phyloP scores from a whole-genome alignment of 1,284 basidiomycete species.

The Lentinula novae-zelandiae region DNA sequence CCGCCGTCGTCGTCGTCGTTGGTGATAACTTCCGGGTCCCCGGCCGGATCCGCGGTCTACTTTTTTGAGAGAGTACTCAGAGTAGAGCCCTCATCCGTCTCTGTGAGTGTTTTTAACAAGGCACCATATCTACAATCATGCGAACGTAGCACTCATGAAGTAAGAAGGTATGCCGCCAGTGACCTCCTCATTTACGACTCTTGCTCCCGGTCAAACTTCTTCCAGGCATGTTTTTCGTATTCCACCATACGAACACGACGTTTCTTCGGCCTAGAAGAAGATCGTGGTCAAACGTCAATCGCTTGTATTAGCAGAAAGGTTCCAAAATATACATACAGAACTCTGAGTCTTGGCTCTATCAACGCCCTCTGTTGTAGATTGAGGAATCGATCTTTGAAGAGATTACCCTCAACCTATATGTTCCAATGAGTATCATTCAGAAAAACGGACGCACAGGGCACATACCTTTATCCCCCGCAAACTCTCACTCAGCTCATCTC shows the following conservation, averaged over 20 bases:
- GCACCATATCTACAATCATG: neutral
- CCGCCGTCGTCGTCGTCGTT: too few species aligned
- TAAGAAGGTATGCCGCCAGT: too few species aligned
- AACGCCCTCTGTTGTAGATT: conserved; percentile 78
- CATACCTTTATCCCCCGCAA: conserved; percentile 80
- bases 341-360: conserved; percentile 70
- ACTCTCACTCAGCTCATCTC: conserved; percentile 88
- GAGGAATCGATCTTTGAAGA: conserved; percentile 87
- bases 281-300: neutral
- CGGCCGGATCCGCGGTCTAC: too few species aligned
- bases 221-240: conserved; percentile 90
- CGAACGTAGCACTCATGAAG: too few species aligned
- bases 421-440: conserved; percentile 7
- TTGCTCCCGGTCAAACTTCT: conserved; percentile 56
- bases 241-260: conserved; percentile 60
- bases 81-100: too few species aligned
- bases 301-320: conserved; percentile 13
- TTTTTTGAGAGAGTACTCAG: too few species aligned
- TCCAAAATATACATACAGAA: conserved; percentile 56
- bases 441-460: conserved; percentile 10
- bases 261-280: conserved; percentile 52
- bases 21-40: too few species aligned
- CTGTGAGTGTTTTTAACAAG: neutral
- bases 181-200: neutral
- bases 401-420: conserved; percentile 83